A percentile compares a stretch with the other conserved stretches of the same genome.
These are phyloP conservation scores for Acacia melanoxylon DNA, from an alignment of 306 rosid species.

Conservation along the genomic window DNA sequence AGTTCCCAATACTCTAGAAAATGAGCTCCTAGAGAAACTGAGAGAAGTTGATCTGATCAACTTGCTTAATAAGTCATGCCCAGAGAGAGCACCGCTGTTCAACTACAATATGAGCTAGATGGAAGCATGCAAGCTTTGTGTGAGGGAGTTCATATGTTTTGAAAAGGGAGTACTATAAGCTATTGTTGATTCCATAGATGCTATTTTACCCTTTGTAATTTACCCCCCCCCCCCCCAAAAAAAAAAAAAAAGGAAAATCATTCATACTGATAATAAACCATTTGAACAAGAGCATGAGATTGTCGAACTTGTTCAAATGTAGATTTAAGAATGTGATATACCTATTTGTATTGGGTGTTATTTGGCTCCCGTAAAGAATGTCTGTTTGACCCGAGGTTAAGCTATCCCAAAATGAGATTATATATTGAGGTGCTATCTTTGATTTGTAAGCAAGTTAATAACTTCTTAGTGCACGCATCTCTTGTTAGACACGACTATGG, in stretches of 20 bases:
- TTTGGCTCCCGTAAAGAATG: not conserved
- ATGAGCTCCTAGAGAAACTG: slow-evolving; percentile 49
- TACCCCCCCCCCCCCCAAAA: no score
- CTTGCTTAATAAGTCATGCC: slow-evolving; percentile 54
- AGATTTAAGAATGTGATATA: not conserved
- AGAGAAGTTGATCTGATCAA: slow-evolving; percentile 48
- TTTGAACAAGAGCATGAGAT: not conserved
- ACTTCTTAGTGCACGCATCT: not conserved
- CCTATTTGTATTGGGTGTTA: not conserved
- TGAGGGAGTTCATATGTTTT: not conserved
- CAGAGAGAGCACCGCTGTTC: slow-evolving; percentile 60
- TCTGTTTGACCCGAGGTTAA: not conserved
- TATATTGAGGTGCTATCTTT: not conserved
- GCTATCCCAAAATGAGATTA: not conserved
- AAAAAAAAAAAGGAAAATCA: not conserved
- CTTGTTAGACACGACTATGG: not conserved
- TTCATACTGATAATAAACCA: not conserved
- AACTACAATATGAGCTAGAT: slow-evolving; percentile 44
- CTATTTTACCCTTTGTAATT: slow-evolving; percentile 2
- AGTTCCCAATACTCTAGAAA: slow-evolving; percentile 44
- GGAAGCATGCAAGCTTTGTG: slow-evolving; percentile 19
- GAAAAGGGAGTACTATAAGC: not conserved
- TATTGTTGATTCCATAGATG: not conserved
- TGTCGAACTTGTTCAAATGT: not conserved
- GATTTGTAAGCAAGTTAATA: not conserved